phyloP scores from a whole-genome alignment of 2,329 filamentous ascomycete species.

The Pseudogymnoascus pannorum region DNA sequence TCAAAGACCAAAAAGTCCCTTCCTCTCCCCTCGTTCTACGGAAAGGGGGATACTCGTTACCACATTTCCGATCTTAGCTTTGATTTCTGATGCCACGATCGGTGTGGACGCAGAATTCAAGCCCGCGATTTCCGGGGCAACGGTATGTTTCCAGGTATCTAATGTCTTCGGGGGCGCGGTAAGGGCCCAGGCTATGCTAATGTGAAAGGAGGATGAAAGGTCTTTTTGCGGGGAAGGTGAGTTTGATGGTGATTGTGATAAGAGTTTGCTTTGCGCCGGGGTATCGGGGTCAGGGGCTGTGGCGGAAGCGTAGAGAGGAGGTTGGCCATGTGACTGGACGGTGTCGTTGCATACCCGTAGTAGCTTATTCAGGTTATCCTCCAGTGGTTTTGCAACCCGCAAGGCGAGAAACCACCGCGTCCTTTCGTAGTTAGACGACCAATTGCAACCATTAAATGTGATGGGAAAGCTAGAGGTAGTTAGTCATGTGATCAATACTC shows the following conservation, averaged over 20 bases:
- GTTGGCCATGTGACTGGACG: conserved; percentile 55
- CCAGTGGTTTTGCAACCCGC: conserved; percentile 42
- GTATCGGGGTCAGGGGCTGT: not conserved
- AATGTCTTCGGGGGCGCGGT: conserved; percentile 34
- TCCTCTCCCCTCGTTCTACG: conserved; percentile 15
- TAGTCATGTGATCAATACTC: conserved; percentile 14
- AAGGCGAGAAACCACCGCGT: conserved; percentile 82
- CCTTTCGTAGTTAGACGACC: conserved; percentile 59
- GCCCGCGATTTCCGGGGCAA: not conserved
- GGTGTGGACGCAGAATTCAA: not conserved
- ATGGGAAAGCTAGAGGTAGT: conserved; percentile 20
- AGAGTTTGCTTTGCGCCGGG: conserved; percentile 8
- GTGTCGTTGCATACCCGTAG: conserved; percentile 60
- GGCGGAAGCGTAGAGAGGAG: conserved; percentile 54
- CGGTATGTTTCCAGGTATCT: not conserved
- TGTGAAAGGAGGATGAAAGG: conserved; percentile 55
- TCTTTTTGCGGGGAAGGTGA: conserved; percentile 7
- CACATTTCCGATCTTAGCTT: conserved; percentile 68
- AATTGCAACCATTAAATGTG: conserved; percentile 41
- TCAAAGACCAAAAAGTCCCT: conserved; percentile 22
- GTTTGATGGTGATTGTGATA: conserved; percentile 11
- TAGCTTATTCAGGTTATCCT: conserved; percentile 53
- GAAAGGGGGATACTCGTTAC: conserved; percentile 45
- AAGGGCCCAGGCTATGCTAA: conserved; percentile 84
- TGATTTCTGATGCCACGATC: conserved; percentile 42